Evolutionary conservation across 106 monocot genomes (phyloP).

Genomic region (Acorus gramineus): DNA sequence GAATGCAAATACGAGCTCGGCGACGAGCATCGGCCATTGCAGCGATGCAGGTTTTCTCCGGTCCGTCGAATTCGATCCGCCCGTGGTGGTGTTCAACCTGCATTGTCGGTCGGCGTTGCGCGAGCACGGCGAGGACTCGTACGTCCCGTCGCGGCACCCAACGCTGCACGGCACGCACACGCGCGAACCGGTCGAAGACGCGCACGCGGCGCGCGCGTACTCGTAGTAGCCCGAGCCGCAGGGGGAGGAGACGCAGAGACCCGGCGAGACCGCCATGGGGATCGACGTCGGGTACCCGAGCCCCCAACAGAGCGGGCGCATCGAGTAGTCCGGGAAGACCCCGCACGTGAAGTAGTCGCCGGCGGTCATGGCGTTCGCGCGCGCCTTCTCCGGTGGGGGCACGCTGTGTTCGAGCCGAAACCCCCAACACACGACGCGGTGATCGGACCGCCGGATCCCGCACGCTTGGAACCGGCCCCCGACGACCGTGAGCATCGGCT

Average conservation of each 20-base stretch:
- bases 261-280: slow-evolving; percentile 87
- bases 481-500: slow-evolving; percentile 60
- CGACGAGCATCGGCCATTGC: slow-evolving; percentile 63
- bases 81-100: slow-evolving; percentile 50
- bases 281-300: slow-evolving; percentile 64
- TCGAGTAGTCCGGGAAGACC: slow-evolving; percentile 38
- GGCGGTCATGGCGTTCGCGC: slow-evolving; percentile 50
- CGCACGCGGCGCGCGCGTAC: slow-evolving; percentile 1
- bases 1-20: slow-evolving; percentile 61
- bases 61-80: slow-evolving; percentile 9
- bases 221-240: slow-evolving; percentile 78
- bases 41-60: slow-evolving; percentile 18
- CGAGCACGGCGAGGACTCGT: slow-evolving; percentile 34
- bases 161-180: slow-evolving; percentile 79
- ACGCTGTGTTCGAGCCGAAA: slow-evolving; percentile 51
- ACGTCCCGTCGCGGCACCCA: slow-evolving; percentile 46
- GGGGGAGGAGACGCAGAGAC: slow-evolving; percentile 47
- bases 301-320: slow-evolving; percentile 79
- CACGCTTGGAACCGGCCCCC: slow-evolving; percentile 93
- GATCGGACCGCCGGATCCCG: slow-evolving; percentile 57
- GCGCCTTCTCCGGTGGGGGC: slow-evolving; percentile 42
- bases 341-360: slow-evolving; percentile 98
- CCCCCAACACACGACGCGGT: slow-evolving; percentile 74
- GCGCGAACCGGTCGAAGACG: slow-evolving; percentile 25
- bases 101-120: slow-evolving; percentile 49